A percentile compares a stretch with the other conserved stretches of the same genome.
Evolutionary conservation across 352 stramenopile species (phyloP).

Genomic region (Sclerospora graminicola): DNA sequence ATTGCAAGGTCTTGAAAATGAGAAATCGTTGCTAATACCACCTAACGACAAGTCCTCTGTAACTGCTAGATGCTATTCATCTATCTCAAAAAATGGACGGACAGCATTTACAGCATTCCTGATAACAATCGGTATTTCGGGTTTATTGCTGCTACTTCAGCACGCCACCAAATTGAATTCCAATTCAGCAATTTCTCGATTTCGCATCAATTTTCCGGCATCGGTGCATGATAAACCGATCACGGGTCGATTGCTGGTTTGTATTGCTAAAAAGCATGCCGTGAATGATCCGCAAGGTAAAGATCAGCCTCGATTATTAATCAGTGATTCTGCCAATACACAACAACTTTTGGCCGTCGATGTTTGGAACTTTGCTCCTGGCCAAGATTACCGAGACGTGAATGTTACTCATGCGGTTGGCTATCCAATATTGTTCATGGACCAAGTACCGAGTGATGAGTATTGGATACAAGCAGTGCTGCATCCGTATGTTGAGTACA

Average conservation of each 20-base stretch:
- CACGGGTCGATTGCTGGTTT: constrained; percentile 48
- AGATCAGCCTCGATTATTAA: constrained; percentile 45
- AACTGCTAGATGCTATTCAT: too few relatives aligned
- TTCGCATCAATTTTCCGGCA: too few relatives aligned
- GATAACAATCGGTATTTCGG: too few relatives aligned
- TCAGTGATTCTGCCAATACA: constrained; percentile 32
- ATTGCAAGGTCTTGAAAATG: too few relatives aligned
- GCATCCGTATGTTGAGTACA: constrained; percentile 55
- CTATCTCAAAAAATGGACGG: too few relatives aligned
- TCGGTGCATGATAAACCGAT: constrained; percentile 17
- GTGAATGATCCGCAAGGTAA: constrained; percentile 34
- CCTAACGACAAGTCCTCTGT: too few relatives aligned
- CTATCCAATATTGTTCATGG: constrained; percentile 34
- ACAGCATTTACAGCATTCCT: too few relatives aligned
- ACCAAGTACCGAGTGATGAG: constrained; percentile 33
- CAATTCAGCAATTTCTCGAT: not conserved
- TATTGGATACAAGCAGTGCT: constrained; percentile 60
- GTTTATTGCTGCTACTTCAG: too few relatives aligned
- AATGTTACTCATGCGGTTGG: constrained; percentile 33
- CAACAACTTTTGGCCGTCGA: constrained; percentile 57
- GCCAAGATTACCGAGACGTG: constrained; percentile 26
- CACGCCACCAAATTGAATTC: too few relatives aligned
- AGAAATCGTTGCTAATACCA: too few relatives aligned
- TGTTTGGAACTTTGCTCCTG: constrained; percentile 35
- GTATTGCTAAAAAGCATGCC: constrained; percentile 34